Percentiles rank a stretch among this genome's conserved stretches.
Evolutionary conservation across 495 filamentous ascomycete genomes (phyloP).

Genomic region (Venustampulla echinocandica): DNA sequence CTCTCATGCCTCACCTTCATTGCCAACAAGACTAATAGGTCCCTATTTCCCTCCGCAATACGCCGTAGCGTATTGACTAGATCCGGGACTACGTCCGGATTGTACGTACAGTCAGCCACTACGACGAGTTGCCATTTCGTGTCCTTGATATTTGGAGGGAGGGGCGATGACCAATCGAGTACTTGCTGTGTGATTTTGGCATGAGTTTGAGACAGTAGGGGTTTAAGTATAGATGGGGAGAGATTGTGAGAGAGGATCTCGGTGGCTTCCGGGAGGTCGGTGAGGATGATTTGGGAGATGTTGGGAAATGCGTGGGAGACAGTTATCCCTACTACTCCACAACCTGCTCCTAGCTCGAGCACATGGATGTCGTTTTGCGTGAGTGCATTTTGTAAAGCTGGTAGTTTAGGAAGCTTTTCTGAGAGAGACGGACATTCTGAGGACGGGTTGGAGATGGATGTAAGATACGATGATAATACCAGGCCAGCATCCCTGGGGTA

Average conservation of each 20-base stretch:
- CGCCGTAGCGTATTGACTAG: conserved; percentile 61
- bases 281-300: conserved; percentile 49
- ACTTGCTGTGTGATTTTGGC: conserved; percentile 27
- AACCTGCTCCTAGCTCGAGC: conserved; percentile 76
- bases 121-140: conserved; percentile 61
- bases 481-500: conserved; percentile 59
- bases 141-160: conserved; percentile 30
- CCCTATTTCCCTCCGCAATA: conserved; percentile 37
- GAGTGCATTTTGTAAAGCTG: neutral
- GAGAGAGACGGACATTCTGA: neutral
- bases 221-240: neutral
- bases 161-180: conserved; percentile 65
- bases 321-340: conserved; percentile 74
- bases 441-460: conserved; percentile 5
- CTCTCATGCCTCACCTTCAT: conserved; percentile 81
- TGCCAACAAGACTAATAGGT: conserved; percentile 55
- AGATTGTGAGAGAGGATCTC: conserved; percentile 53
- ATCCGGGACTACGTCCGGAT: conserved; percentile 67
- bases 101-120: conserved; percentile 93
- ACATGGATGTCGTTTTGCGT: conserved; percentile 34
- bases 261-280: conserved; percentile 72
- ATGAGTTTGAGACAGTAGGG: neutral
- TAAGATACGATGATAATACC: conserved; percentile 41
- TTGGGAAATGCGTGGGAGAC: conserved; percentile 50
- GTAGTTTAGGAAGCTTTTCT: neutral